Percentiles rank a stretch among this genome's conserved stretches.
Evolutionary conservation across 805 yeast species (phyloP).

Genomic region (Yarrowia divulgata): DNA sequence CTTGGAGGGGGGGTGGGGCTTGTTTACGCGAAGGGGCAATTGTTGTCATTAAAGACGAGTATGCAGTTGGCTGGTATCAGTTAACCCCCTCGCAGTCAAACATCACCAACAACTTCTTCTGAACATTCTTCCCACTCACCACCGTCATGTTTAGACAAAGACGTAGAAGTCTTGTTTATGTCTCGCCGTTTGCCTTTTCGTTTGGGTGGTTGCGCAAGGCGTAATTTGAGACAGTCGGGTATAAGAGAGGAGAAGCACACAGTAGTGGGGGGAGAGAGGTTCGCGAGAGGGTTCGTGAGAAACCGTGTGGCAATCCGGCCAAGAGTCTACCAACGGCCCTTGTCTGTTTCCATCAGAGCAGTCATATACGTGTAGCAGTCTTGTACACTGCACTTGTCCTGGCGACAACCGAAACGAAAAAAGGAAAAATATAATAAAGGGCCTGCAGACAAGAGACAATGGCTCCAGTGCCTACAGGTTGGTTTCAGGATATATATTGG

Average conservation of each 20-base stretch:
- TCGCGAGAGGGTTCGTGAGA: too few species aligned
- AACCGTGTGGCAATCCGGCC: too few species aligned
- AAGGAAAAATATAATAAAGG: constrained; percentile 17
- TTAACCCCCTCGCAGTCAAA: too few species aligned
- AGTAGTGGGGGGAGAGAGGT: too few species aligned
- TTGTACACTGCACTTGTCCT: background rate
- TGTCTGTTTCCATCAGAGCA: background rate
- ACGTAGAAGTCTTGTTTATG: constrained; percentile 16
- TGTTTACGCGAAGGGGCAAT: too few species aligned
- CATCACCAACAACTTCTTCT: too few species aligned
- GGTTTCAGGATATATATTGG: constrained; percentile 31
- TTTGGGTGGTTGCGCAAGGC: constrained; percentile 31
- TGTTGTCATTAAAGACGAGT: too few species aligned
- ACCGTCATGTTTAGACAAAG: constrained; percentile 12
- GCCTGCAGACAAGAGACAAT: constrained; percentile 7
- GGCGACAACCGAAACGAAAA: background rate
- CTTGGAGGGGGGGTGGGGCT: background rate
- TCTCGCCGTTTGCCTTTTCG: constrained; percentile 18
- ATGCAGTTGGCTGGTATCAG: too few species aligned
- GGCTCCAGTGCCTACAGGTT: constrained; percentile 14
- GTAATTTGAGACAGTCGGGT: constrained; percentile 29
- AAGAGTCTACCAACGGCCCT: too few species aligned
- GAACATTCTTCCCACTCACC: background rate
- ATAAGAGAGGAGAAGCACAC: background rate
- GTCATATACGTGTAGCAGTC: constrained; percentile 6